phyloP scores from a whole-genome alignment of 805 yeast species.

The Yamadazyma sp. region DNA sequence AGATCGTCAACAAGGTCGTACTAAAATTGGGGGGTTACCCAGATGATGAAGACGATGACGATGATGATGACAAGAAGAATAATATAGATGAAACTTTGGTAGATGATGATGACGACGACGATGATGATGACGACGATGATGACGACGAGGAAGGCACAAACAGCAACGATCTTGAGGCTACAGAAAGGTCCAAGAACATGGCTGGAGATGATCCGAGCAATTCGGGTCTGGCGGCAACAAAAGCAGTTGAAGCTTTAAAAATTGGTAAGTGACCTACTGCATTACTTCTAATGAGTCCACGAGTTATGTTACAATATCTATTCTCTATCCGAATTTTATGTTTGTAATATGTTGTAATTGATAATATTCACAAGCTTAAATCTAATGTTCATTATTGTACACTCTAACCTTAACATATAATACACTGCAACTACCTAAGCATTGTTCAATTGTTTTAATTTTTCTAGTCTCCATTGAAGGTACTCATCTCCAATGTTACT shows the following conservation, averaged over 20 bases:
- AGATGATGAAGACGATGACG: conserved; percentile 51
- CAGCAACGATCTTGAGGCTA: conserved; percentile 19
- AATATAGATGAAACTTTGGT: conserved; percentile 37
- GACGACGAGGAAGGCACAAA: conserved; percentile 29
- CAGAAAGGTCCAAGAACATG: conserved; percentile 1
- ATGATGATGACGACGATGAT: conserved; percentile 45
- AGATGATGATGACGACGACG: conserved; percentile 47
- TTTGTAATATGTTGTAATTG: neutral
- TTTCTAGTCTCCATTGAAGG: conserved; percentile 39
- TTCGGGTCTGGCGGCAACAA: neutral
- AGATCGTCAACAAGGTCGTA: conserved; percentile 82
- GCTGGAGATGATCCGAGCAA: neutral
- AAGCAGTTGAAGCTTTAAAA: conserved; percentile 3
- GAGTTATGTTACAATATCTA: neutral
- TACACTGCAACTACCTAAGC: conserved; percentile 1
- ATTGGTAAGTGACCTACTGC: neutral
- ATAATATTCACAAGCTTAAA: neutral
- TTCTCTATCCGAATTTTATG: neutral
- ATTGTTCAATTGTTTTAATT: conserved; percentile 27
- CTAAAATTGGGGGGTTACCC: conserved; percentile 60
- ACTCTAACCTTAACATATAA: conserved; percentile 3
- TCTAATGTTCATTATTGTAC: conserved; percentile 4
- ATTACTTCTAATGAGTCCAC: conserved; percentile 5
- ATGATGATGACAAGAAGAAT: conserved; percentile 29
- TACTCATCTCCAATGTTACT: conserved; percentile 43